phyloP scores from a whole-genome alignment of 495 filamentous ascomycete genomes.

The Pseudoneurospora amorphoporcata region DNA sequence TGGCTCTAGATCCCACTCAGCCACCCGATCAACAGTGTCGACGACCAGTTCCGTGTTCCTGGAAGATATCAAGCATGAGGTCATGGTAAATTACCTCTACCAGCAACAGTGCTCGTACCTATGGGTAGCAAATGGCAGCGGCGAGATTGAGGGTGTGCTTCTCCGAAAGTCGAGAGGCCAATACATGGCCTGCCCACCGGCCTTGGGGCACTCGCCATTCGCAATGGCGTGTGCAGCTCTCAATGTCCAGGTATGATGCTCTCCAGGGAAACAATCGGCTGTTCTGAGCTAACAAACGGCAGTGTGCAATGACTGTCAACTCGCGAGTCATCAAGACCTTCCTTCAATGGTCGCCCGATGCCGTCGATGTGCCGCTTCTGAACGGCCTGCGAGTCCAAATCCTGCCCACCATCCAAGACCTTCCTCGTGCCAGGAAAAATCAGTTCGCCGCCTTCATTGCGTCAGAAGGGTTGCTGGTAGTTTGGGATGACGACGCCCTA shows the following conservation, averaged over 20 bases:
- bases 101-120: slow-evolving; percentile 63
- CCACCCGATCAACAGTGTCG: slow-evolving; percentile 29
- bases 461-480: slow-evolving; percentile 53
- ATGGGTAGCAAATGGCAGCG: slow-evolving; percentile 59
- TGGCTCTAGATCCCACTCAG: neutral
- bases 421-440: slow-evolving; percentile 56
- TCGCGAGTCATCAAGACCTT: slow-evolving; percentile 68
- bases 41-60: slow-evolving; percentile 46
- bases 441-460: slow-evolving; percentile 72
- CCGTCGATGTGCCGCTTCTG: slow-evolving; percentile 61
- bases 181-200: slow-evolving; percentile 60
- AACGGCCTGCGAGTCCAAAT: slow-evolving; percentile 68
- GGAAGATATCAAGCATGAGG: slow-evolving; percentile 71
- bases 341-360: slow-evolving; percentile 58
- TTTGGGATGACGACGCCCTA: slow-evolving; percentile 69
- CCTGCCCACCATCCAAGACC: slow-evolving; percentile 56
- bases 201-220: slow-evolving; percentile 46
- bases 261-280: neutral
- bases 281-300: slow-evolving; percentile 4
- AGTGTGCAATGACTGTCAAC: slow-evolving; percentile 74
- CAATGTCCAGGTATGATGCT: slow-evolving; percentile 51
- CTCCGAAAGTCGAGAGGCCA: slow-evolving; percentile 53
- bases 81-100: slow-evolving; percentile 75
- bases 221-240: slow-evolving; percentile 53
- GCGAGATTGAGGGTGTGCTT: slow-evolving; percentile 59